A percentile compares a stretch with the other conserved stretches of the same genome.
phyloP scores from a whole-genome alignment of 441 rosid genomes.

The Biscutella laevigata region DNA sequence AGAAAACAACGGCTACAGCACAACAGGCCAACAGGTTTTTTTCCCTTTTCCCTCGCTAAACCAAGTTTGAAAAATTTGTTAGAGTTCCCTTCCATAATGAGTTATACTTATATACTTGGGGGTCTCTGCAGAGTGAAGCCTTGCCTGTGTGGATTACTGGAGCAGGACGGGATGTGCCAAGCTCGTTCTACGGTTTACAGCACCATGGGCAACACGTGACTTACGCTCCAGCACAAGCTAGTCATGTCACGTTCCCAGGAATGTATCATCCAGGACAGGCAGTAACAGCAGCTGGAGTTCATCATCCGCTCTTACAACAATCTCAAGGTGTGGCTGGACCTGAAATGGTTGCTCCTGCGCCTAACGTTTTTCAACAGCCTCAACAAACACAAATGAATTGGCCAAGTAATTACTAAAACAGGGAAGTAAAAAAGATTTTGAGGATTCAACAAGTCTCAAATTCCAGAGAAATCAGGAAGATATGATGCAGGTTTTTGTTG shows the following conservation, averaged over 20 bases:
- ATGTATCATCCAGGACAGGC: slow-evolving; percentile 75
- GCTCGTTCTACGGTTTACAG: slow-evolving; percentile 70
- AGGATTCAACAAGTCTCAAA: slow-evolving; percentile 20
- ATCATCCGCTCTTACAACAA: slow-evolving; percentile 71
- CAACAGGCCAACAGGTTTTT: slow-evolving; percentile 80
- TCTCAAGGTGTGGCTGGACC: slow-evolving; percentile 66
- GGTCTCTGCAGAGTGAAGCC: slow-evolving; percentile 64
- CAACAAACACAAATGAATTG: slow-evolving; percentile 89
- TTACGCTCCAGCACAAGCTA: slow-evolving; percentile 63
- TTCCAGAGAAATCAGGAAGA: slow-evolving; percentile 24
- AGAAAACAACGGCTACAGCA: slow-evolving; percentile 64
- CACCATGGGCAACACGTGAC: slow-evolving; percentile 84
- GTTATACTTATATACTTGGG: not conserved
- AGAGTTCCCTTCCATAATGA: not conserved
- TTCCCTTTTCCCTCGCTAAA: slow-evolving; percentile 7
- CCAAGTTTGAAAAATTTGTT: not conserved
- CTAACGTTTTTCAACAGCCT: slow-evolving; percentile 78
- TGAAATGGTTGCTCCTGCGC: slow-evolving; percentile 69
- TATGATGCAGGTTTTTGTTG: slow-evolving; percentile 18
- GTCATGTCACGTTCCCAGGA: slow-evolving; percentile 58
- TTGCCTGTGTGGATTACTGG: slow-evolving; percentile 82
- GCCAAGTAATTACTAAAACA: slow-evolving; percentile 76
- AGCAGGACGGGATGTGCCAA: slow-evolving; percentile 67
- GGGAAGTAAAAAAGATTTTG: slow-evolving; percentile 10
- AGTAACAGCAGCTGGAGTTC: slow-evolving; percentile 59